Percentiles rank a stretch among this genome's conserved stretches.
Conservation (phyloP, 345 rosid species). For the Passiflora organensis region DNA sequence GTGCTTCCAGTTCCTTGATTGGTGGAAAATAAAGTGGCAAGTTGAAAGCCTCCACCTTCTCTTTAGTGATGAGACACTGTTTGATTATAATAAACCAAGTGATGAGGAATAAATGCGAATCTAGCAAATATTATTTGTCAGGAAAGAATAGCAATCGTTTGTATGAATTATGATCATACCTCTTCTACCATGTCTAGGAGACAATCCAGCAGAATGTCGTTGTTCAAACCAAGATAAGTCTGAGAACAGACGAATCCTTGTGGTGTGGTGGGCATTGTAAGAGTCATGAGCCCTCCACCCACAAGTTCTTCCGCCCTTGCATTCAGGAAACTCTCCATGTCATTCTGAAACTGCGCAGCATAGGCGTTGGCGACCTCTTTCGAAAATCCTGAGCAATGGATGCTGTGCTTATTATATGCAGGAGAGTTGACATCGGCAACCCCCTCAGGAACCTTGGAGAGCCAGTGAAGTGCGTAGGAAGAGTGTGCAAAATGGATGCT, state of each 20-base stretch:
- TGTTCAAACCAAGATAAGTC: background rate
- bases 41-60: too few species aligned
- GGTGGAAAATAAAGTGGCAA: too few species aligned
- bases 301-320: constrained; percentile 32
- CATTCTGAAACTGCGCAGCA: constrained; percentile 20
- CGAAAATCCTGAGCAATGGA: constrained; percentile 8
- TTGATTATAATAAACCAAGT: too few species aligned
- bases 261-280: constrained; percentile 6
- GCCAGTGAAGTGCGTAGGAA: constrained; percentile 24
- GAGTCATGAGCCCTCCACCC: constrained; percentile 24
- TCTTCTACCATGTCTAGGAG: constrained; percentile 8
- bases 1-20: too few species aligned
- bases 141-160: too few species aligned
- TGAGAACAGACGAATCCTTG: constrained; percentile 12
- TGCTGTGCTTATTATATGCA: constrained; percentile 24
- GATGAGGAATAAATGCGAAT: too few species aligned
- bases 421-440: constrained; percentile 13
- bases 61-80: too few species aligned
- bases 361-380: constrained; percentile 25
- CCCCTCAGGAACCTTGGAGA: constrained; percentile 23
- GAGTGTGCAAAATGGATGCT: constrained; percentile 24
- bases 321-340: constrained; percentile 13
- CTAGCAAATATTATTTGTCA: too few species aligned
- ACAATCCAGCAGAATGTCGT: constrained; percentile 9
- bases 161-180: constrained; percentile 19